phyloP scores from a whole-genome alignment of 1,284 basidiomycete species.

The Cerrena zonata region DNA sequence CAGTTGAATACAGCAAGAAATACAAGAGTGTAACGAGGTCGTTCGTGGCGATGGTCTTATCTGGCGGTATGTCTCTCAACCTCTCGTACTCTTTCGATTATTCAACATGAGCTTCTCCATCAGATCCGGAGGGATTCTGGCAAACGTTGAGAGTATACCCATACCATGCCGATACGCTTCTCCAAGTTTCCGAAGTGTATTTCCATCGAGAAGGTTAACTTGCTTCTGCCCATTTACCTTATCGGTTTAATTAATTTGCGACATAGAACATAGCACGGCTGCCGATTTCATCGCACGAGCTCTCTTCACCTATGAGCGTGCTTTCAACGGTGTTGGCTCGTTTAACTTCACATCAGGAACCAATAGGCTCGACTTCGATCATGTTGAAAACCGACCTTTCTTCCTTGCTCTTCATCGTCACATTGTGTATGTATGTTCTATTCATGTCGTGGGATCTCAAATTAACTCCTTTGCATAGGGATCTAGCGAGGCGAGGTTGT shows the following conservation, averaged over 20 bases:
- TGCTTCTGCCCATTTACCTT: background rate
- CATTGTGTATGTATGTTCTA: constrained; percentile 49
- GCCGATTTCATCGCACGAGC: constrained; percentile 83
- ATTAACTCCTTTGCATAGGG: constrained; percentile 36
- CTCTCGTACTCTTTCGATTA: too few relatives aligned
- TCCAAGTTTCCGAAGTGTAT: constrained; percentile 82
- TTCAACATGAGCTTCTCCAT: too few relatives aligned
- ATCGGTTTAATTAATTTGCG: background rate
- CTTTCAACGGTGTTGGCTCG: constrained; percentile 73
- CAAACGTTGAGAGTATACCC: constrained; percentile 52
- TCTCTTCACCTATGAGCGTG: constrained; percentile 83
- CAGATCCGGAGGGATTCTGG: constrained; percentile 68
- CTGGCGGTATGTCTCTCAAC: constrained; percentile 64
- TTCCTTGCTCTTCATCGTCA: constrained; percentile 78
- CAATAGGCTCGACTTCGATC: constrained; percentile 81
- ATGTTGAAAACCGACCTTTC: constrained; percentile 80
- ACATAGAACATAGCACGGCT: constrained; percentile 71
- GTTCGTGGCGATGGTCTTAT: constrained; percentile 75
- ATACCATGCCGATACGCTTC: constrained; percentile 87
- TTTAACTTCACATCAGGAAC: constrained; percentile 78
- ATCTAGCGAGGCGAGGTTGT: constrained; percentile 82
- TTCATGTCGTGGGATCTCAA: constrained; percentile 3
- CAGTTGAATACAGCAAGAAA: constrained; percentile 76
- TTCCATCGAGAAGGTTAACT: constrained; percentile 74
- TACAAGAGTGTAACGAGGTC: constrained; percentile 77